Base-by-base conservation (phyloP, 2,329 filamentous ascomycete genomes). In the Aspergillus aculeatus region DNA sequence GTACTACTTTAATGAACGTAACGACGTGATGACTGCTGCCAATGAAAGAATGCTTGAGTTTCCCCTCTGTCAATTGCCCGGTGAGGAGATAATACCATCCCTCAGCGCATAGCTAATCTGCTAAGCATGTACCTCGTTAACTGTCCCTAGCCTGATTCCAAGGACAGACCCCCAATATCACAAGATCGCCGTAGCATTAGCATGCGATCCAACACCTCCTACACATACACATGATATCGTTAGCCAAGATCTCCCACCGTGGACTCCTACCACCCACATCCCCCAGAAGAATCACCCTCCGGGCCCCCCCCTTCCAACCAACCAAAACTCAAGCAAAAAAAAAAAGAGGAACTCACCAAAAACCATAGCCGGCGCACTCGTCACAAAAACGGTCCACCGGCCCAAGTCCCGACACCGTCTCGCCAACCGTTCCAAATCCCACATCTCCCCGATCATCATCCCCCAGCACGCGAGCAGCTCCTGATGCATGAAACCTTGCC, bases 381-480 rank as follows among this genome's bases (percentile, higher is more conserved):
- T 76, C 63, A 80, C 61, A 60, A 80, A 80, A 54, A 79, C 78
- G 6, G 68, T 71, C 71, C 73, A 80, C 59, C 71, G 71, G 14
- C 71, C 72, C 50, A 69, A 52, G 63, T 73, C 70, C 58, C 72
- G 67, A 67, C 75, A 78, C 56, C 72, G 68, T 49, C 56, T 58
- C 21, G 73, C 71, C 54, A 79, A 57, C 24, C 54, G 66, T 60
- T 80, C 77, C 61, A 80, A 64, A 73, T 80, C 73, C 70, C 77
- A 76, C 77, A 80, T 79, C 66, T 80, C 78, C 2, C 78, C 77
- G 60, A 80, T 54, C 41, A 77, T 77, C 71, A 77, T 76, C 0
- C 77, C 77, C 77, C 77, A 79, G n/a, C 79, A 61, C 29, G 77
- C 73, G 41, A 79, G 58, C 31, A 79, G 69, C 60, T 73, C 74